Base-by-base conservation (phyloP, 2,329 filamentous ascomycete species). In the Sporothrix mexicana region DNA sequence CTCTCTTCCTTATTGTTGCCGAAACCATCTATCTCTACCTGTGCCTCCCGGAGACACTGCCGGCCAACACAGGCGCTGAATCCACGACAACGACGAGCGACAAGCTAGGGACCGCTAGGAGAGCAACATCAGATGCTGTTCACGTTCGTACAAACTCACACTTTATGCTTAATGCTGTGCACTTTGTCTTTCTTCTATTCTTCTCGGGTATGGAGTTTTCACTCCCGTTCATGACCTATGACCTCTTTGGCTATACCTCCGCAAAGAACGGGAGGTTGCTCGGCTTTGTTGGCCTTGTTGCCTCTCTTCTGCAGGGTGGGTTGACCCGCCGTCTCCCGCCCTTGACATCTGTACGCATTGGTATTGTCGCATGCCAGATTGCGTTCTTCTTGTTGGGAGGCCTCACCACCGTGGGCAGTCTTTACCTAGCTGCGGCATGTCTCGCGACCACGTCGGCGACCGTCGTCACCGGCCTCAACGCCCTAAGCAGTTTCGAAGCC, bases 151-250 rank as follows among this genome's bases (percentile, higher is more conserved):
- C 93, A 2, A 98, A 98, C 82, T 94, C 92, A 3, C 94, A 96
- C 77, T 83, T 89, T 43, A 80, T 97, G 13, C 89, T 99, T 64
- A 98, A 98, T 80, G 83, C 91, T 1, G 91, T 93, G 0, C 96
- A 99, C 82, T 92, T 98, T 79, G 84, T 91, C 64, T 99, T 99
- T 82, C 90, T 99, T 74, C 90, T 99, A 13, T 97, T 97, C 83
- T 99, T 99, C 83, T 97, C 94, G 1, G 96, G 96, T 74, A 95
- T 99, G 92, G 96, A 99, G 80, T 98, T 97, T 81, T 97, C 94
- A 0, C 88, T 99, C 2, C 95, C 96, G 0, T 99, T 99, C 81
- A 95, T 99, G 90, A 98, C 95, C 0, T 97, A 96, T 78, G 95
- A 97, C 70, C 88, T 99, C 61, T 98, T 98, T 81, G 88, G 88